These are phyloP conservation scores for Plantago ovata DNA, from an alignment of 257 asterid species.

Conservation along the genomic window DNA sequence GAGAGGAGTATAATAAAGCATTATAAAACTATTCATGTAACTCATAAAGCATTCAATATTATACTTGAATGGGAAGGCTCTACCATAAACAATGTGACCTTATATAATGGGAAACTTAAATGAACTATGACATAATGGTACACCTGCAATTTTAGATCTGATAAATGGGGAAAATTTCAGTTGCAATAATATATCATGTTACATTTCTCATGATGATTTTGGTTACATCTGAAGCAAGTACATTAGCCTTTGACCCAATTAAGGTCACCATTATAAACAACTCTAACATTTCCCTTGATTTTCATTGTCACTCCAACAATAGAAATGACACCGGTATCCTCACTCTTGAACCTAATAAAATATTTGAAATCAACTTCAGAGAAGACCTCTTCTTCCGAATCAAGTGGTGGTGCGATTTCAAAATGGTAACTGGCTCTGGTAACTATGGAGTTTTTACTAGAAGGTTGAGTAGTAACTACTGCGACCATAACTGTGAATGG, in stretches of 20 bases:
- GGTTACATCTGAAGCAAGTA: constrained; percentile 3
- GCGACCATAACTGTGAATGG: constrained; percentile 4
- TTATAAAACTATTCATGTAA: too few relatives aligned
- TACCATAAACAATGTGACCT: too few relatives aligned
- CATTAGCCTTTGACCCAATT: background rate
- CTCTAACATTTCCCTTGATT: background rate
- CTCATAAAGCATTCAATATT: too few relatives aligned
- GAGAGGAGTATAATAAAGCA: too few relatives aligned
- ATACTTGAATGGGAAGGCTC: too few relatives aligned
- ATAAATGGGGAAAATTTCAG: too few relatives aligned
- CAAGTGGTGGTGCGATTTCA: background rate
- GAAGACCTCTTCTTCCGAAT: background rate
- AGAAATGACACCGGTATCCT: background rate
- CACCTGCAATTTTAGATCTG: too few relatives aligned
- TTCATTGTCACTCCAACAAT: background rate
- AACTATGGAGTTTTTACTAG: background rate
- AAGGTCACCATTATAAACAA: background rate
- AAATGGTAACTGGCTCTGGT: background rate
- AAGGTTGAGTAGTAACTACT: background rate
- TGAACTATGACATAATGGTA: too few relatives aligned
- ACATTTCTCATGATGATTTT: background rate
- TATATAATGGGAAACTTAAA: too few relatives aligned
- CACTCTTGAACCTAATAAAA: background rate
- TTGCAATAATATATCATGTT: background rate
- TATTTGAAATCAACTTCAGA: background rate